Evolutionary conservation across 768 basidiomycete genomes (phyloP), one percentile per base, ranked within the genome.

Genomic region (Pleurotus giganteus): DNA sequence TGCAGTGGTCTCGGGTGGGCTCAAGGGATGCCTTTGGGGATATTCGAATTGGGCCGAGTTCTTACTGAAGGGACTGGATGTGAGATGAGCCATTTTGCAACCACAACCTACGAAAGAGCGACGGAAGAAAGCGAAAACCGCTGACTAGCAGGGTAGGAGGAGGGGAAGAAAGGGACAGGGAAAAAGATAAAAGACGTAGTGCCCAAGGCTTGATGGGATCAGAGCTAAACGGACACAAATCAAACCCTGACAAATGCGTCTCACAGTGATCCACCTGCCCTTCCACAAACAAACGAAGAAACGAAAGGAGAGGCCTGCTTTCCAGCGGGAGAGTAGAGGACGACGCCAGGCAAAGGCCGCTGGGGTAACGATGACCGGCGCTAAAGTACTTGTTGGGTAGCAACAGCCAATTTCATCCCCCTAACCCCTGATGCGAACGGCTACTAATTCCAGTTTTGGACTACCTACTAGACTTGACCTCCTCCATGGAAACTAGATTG

Each of bases 401-500:
- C n/a, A n/a, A n/a, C n/a, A n/a, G n/a, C n/a, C n/a, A 32, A 6
- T 32, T 13, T 32, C 7, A 32, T 6, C 6, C 31, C 31, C 31
- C 31, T 32, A 13, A 32, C 31, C 13, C 31, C 31, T 32, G 31
- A 32, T n/a, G n/a, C n/a, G n/a, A n/a, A n/a, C n/a, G n/a, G n/a
- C n/a, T n/a, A n/a, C n/a, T n/a, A n/a, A n/a, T n/a, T n/a, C n/a
- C n/a, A n/a, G n/a, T n/a, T n/a, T n/a, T n/a, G n/a, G n/a, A n/a
- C n/a, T n/a, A n/a, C n/a, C n/a, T n/a, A n/a, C n/a, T n/a, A n/a
- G n/a, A n/a, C n/a, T n/a, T n/a, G n/a, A n/a, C n/a, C 39, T 19
- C 19, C 12, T 49, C 17, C 51, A 89, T 91, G 89, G 87, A 91
- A 42, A 66, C 67, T 52, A 87, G 80, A 67, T 78, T 93, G 36